A percentile compares a stretch with the other conserved stretches of the same genome.
Conservation (phyloP, 805 yeast genomes). For the Candida pseudofarinosa region DNA sequence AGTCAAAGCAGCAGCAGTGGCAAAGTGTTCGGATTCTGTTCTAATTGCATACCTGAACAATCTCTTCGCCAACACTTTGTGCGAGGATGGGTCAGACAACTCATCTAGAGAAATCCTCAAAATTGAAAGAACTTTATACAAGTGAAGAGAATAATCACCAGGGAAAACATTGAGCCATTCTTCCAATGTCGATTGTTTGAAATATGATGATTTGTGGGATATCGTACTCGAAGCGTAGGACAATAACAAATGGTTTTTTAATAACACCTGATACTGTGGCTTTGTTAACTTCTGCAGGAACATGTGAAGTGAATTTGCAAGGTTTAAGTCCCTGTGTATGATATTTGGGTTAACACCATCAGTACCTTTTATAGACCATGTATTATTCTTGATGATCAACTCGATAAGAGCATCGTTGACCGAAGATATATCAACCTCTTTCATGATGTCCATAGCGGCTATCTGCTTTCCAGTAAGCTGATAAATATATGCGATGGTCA, state of each 20-base stretch:
- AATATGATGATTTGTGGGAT: conserved; percentile 19
- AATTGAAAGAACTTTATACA: conserved; percentile 26
- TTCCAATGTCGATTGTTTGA: conserved; percentile 15
- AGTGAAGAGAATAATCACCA: conserved; percentile 29
- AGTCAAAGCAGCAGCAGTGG: conserved; percentile 25
- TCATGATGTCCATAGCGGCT: conserved; percentile 34
- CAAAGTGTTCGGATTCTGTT: conserved; percentile 7
- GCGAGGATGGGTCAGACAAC: conserved; percentile 13
- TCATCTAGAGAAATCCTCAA: conserved; percentile 26
- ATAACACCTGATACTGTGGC: conserved; percentile 38
- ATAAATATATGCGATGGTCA: conserved; percentile 57
- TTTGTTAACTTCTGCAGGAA: conserved; percentile 23
- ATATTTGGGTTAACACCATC: conserved; percentile 25
- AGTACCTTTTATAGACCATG: conserved; percentile 21
- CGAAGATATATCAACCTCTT: conserved; percentile 22
- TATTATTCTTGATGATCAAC: conserved; percentile 44
- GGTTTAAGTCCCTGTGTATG: conserved; percentile 31
- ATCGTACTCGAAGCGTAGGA: conserved; percentile 38
- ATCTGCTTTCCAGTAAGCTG: conserved; percentile 29
- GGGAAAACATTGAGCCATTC: conserved; percentile 18
- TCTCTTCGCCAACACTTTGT: conserved; percentile 16
- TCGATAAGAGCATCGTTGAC: conserved; percentile 37
- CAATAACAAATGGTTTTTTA: conserved; percentile 44
- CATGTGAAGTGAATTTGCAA: conserved; percentile 31
- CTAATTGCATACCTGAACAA: conserved; percentile 15